phyloP scores from a whole-genome alignment of 2,329 filamentous ascomycete species.

The Drechslerella coelobrocha region DNA sequence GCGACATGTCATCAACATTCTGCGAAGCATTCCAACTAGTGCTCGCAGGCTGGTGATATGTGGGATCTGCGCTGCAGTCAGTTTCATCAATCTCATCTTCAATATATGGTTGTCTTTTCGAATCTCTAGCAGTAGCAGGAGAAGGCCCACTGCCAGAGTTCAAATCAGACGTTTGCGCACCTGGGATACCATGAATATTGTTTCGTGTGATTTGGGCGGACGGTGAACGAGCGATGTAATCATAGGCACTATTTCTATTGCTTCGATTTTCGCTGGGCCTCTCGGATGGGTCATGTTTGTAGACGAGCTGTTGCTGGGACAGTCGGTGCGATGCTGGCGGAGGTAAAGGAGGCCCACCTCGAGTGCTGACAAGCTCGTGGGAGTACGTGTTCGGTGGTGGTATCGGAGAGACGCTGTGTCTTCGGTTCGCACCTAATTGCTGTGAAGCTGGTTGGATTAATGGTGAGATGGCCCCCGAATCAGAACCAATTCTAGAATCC shows the following conservation, averaged over 20 bases:
- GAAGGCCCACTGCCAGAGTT: constrained; percentile 23
- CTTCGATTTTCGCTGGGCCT: constrained; percentile 46
- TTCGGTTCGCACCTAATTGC: constrained; percentile 36
- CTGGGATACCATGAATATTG: constrained; percentile 49
- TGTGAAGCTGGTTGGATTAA: constrained; percentile 38
- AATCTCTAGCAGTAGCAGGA: constrained; percentile 36
- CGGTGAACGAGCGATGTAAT: constrained; percentile 24
- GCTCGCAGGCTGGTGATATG: constrained; percentile 47
- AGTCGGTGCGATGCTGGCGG: constrained; percentile 42
- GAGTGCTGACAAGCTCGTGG: constrained; percentile 30
- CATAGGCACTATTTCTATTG: constrained; percentile 44
- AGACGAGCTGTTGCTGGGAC: constrained; percentile 42
- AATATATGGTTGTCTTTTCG: constrained; percentile 48
- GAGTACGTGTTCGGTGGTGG: constrained; percentile 44
- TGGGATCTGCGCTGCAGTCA: constrained; percentile 49
- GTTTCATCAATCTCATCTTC: constrained; percentile 51
- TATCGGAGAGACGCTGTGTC: constrained; percentile 42
- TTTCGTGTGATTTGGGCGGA: constrained; percentile 20
- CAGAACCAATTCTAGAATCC: constrained; percentile 18
- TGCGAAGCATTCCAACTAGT: constrained; percentile 32
- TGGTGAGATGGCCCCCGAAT: constrained; percentile 14
- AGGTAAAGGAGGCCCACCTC: constrained; percentile 29
- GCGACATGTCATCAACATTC: constrained; percentile 42
- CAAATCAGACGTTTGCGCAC: constrained; percentile 48
- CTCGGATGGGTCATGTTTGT: constrained; percentile 47